phyloP scores from a whole-genome alignment of 1,284 basidiomycete genomes.

The Trametes pubescens region DNA sequence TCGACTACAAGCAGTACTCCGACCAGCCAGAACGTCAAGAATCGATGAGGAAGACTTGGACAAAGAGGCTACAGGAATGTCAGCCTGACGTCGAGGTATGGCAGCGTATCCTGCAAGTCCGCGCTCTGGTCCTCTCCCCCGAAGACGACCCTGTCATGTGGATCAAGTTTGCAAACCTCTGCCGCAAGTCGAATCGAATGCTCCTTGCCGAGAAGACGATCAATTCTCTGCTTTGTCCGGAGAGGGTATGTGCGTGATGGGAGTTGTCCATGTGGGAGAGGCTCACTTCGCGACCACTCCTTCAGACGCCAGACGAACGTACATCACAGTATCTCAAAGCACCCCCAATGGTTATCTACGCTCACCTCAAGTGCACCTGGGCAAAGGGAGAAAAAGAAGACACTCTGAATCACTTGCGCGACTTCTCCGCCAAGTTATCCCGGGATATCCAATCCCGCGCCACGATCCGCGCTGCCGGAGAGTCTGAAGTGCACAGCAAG shows the following conservation, averaged over 20 bases:
- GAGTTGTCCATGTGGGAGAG: too few relatives aligned
- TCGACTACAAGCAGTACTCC: conserved; percentile 92
- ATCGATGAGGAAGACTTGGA: conserved; percentile 92
- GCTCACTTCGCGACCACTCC: conserved; percentile 21
- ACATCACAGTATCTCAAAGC: conserved; percentile 73
- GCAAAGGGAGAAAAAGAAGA: conserved; percentile 83
- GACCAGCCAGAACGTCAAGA: conserved; percentile 93
- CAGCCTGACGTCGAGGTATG: conserved; percentile 99
- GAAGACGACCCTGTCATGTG: conserved; percentile 97
- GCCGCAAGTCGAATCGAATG: conserved; percentile 87
- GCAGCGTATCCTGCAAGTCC: conserved; percentile 98
- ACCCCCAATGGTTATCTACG: conserved; percentile 96
- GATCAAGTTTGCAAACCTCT: conserved; percentile 94
- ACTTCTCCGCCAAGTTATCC: conserved; percentile 83
- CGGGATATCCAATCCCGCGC: conserved; percentile 77
- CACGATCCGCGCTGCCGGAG: conserved; percentile 56
- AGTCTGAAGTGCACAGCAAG: conserved; percentile 56
- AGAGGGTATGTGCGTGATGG: conserved; percentile 54
- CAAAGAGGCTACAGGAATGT: conserved; percentile 94
- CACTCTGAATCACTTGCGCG: conserved; percentile 84
- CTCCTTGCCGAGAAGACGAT: conserved; percentile 97
- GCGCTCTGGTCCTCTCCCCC: conserved; percentile 93
- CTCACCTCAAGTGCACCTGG: conserved; percentile 98
- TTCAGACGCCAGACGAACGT: conserved; percentile 31
- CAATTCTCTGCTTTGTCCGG: conserved; percentile 84